Evolutionary conservation across 177 flowering plant species (phyloP), one percentile per base, ranked within the genome.

Genomic region (Tripterygium wilfordii): DNA sequence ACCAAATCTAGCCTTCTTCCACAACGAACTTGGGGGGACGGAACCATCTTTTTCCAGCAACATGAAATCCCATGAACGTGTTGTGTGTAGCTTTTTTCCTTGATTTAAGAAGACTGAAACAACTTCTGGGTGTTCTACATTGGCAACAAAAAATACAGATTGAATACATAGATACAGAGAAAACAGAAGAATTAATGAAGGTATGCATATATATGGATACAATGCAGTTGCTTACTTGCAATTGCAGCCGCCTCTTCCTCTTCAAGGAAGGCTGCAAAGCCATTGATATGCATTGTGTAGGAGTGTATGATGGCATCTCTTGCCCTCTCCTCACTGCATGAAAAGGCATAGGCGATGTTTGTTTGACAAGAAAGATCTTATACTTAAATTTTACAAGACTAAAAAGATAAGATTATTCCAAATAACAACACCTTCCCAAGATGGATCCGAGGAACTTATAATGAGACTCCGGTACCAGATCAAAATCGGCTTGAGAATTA

Each of bases 391-490:
- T n/a, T n/a, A n/a, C n/a, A n/a, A n/a, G n/a, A n/a, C n/a, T n/a
- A n/a, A n/a, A n/a, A n/a, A n/a, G n/a, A n/a, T n/a, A n/a, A n/a
- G n/a, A n/a, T n/a, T n/a, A n/a, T n/a, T n/a, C n/a, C n/a, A n/a
- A n/a, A n/a, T n/a, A n/a, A 5, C 28, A 3, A 1, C 54, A 85
- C 96, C 91, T 79, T 54, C 87, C 89, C 55, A 83, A 42, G 55
- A 58, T 66, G 10, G 87, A 66, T 27, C 60, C 75, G 23, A 87
- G 68, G 16, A 87, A 72, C 4, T 74, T 42, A 48, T 66, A 39
- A 66, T 87, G 96, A 33, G 77, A 66, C 0, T 75, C 63, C 1
- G 70, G 52, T 0, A 66, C 89, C 6, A 37, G 36, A 18, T 71
- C 54, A n/a, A 67, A 53, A 45, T 74, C 76, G 12, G 41, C 29